Base-by-base conservation (phyloP, 257 asterid genomes). In the Oldenlandia corymbosa region DNA sequence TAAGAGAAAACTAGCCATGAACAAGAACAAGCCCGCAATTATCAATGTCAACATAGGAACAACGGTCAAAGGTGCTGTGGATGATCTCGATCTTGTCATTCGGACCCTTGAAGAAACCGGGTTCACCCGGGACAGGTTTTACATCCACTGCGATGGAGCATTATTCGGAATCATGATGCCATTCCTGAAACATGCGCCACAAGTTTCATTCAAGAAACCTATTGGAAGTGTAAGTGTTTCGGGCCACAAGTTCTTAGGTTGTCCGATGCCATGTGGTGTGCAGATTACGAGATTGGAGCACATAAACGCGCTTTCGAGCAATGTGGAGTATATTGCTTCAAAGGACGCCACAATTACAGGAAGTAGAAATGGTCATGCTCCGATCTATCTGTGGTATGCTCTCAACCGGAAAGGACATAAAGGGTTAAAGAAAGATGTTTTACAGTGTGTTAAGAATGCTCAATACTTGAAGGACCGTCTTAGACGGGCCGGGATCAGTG, bases 301-400 rank as follows among this genome's bases (percentile, higher is more conserved):
- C 87, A 82, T 91, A 23, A 85, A 83, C 24, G 77, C 80, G 48
- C 97, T 92, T 32, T 85, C 99, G 3, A 83, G 95, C 9, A 87
- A 92, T 57, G 93, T 92, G 23, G 97, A 92, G 76, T 88, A 92
- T 70, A 95, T 92, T 27, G 99, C 99, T 69, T 92, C 99, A 21
- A 75, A 95, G 79, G 99, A 92, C 41, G 99, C 99, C n/a, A 92
- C 97, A 57, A 92, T 92, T 83, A 88, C 89, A 97, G 99, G 99
- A 43, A 89, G 97, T 76, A 83, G 99, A 47, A 92, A 92, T 14
- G 99, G 99, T 28, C 99, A 92, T 58, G 97, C 99, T 45, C 97
- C 99, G 34, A 81, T 92, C 73, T 92, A 89, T 80, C 83, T 92
- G 10, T 92, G 99, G 99, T 89, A 84, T 83, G 87, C 99, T 20